Evolutionary conservation across 108 stramenopile genomes (phyloP).

Genomic region (Nitzschia inconspicua): DNA sequence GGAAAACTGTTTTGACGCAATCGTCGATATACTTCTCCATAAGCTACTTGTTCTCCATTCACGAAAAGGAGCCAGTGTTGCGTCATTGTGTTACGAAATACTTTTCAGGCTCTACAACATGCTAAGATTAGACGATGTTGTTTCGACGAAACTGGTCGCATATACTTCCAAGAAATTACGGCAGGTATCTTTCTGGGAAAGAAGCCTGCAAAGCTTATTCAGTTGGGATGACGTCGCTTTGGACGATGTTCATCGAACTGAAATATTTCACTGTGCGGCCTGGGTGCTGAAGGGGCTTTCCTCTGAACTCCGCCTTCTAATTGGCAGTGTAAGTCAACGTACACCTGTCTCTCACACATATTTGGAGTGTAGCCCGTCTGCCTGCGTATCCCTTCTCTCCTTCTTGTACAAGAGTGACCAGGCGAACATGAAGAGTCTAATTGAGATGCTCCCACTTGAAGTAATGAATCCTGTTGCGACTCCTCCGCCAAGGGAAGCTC

Average conservation of each 20-base stretch:
- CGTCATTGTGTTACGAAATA: conserved; percentile 63
- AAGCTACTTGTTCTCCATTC: conserved; percentile 33
- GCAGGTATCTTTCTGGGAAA: conserved; percentile 28
- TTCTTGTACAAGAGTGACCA: conserved; percentile 33
- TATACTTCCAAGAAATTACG: conserved; percentile 34
- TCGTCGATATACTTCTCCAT: conserved; percentile 45
- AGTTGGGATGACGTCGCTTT: background rate
- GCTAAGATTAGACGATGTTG: background rate
- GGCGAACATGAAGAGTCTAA: conserved; percentile 28
- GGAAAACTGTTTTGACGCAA: conserved; percentile 53
- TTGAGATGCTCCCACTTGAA: conserved; percentile 26
- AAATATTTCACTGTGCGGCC: conserved; percentile 54
- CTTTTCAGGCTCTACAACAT: conserved; percentile 45
- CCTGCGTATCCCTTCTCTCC: conserved; percentile 24
- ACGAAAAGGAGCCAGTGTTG: conserved; percentile 33
- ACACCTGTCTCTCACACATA: conserved; percentile 1
- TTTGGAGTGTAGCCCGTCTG: conserved; percentile 15
- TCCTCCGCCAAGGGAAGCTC: conserved; percentile 39
- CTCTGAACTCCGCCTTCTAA: conserved; percentile 43
- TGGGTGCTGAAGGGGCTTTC: conserved; percentile 73
- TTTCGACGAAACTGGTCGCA: conserved; percentile 3
- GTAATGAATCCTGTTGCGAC: conserved; percentile 13
- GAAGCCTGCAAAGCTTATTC: conserved; percentile 9
- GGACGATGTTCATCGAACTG: background rate
- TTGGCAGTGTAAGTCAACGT: conserved; percentile 6